Conservation (phyloP, 345 rosid genomes). For the Citrus reticulata region DNA sequence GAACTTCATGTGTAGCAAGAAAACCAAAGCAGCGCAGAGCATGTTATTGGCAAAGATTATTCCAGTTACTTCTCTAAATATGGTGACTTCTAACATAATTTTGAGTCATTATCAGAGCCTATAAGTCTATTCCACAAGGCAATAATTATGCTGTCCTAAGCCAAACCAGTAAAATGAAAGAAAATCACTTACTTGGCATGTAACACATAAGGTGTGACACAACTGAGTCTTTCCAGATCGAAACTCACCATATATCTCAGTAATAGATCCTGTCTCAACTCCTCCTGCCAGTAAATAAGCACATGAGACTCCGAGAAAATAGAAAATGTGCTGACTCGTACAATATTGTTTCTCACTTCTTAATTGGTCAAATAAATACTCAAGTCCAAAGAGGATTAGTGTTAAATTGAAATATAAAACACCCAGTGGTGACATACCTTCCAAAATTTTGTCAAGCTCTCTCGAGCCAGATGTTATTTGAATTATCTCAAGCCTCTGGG, state of each 20-base stretch:
- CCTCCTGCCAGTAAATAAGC: slow-evolving; percentile 53
- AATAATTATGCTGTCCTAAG: not conserved
- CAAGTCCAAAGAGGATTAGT: not conserved
- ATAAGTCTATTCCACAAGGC: not conserved
- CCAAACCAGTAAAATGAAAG: slow-evolving; percentile 3
- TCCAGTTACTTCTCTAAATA: not conserved
- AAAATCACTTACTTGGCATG: slow-evolving; percentile 73
- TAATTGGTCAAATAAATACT: not conserved
- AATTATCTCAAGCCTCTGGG: slow-evolving; percentile 89
- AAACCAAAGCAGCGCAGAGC: not conserved
- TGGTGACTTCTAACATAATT: not conserved
- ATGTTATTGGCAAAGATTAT: not conserved
- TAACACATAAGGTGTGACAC: slow-evolving; percentile 94
- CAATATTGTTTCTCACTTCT: not conserved
- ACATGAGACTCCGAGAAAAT: slow-evolving; percentile 9
- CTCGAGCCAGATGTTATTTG: slow-evolving; percentile 96
- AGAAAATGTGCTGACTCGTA: not conserved
- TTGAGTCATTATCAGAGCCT: not conserved
- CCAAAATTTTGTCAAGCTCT: slow-evolving; percentile 92
- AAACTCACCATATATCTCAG: slow-evolving; percentile 95
- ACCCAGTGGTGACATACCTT: slow-evolving; percentile 40
- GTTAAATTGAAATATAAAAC: not conserved
- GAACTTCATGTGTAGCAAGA: not conserved
- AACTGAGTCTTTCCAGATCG: slow-evolving; percentile 98
- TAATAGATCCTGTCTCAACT: slow-evolving; percentile 93